Conservation (phyloP, 2,329 filamentous ascomycete species). For the Lasiodiplodia gonubiensis region DNA sequence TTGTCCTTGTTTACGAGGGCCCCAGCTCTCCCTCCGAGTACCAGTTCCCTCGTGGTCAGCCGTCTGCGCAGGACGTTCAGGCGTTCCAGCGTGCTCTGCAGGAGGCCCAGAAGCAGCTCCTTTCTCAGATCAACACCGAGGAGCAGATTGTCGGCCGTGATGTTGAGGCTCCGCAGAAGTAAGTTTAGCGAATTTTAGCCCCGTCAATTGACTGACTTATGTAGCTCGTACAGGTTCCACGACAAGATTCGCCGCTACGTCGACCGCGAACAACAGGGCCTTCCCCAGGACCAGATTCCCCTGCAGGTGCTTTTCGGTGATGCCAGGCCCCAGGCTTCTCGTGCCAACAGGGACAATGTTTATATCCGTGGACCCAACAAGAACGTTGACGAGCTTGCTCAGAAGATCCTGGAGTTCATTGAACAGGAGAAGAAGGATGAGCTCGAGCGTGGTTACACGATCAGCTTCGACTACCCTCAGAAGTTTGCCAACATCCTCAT, state of each 20-base stretch:
- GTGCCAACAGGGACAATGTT: conserved; percentile 59
- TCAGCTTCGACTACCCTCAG: conserved; percentile 90
- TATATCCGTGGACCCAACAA: conserved; percentile 78
- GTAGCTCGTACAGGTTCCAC: conserved; percentile 52
- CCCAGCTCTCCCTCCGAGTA: conserved; percentile 59
- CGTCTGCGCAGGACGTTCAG: conserved; percentile 60
- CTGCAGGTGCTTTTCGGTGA: conserved; percentile 61
- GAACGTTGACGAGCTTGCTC: conserved; percentile 72
- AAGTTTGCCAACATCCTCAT: conserved; percentile 89
- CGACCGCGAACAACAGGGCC: conserved; percentile 59
- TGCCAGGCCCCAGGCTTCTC: conserved; percentile 53
- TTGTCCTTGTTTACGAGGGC: conserved; percentile 78
- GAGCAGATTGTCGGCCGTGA: conserved; percentile 60
- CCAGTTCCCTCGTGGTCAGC: conserved; percentile 61
- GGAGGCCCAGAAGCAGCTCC: conserved; percentile 63
- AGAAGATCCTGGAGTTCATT: conserved; percentile 79
- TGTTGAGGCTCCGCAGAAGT: conserved; percentile 61
- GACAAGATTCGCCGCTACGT: conserved; percentile 68
- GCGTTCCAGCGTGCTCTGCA: conserved; percentile 63
- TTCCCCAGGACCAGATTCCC: conserved; percentile 58
- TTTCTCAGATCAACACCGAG: conserved; percentile 60
- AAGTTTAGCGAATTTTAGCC: conserved; percentile 30
- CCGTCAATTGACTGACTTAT: conserved; percentile 32
- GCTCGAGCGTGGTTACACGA: conserved; percentile 86
- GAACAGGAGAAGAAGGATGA: conserved; percentile 90